A percentile compares a stretch with the other conserved stretches of the same genome.
Evolutionary conservation across 305 asterid species (phyloP).

Genomic region (Plantago lanceolata): DNA sequence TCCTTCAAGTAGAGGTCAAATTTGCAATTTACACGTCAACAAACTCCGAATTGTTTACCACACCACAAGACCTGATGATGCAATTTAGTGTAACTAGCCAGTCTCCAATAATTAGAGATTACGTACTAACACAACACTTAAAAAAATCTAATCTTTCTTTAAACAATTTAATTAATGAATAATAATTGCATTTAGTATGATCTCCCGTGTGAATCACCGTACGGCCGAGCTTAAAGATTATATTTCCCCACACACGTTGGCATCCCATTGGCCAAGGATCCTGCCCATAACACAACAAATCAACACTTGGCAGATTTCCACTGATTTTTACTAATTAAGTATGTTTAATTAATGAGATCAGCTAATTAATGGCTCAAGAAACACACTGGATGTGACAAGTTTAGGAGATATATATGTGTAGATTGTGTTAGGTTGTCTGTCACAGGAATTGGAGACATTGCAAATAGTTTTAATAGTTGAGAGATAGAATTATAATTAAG

Average conservation of each 20-base stretch:
- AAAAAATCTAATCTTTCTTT: neutral
- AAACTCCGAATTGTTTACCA: neutral
- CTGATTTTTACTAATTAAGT: constrained; percentile 21
- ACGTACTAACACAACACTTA: neutral
- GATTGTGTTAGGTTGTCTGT: constrained; percentile 32
- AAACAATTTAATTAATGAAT: neutral
- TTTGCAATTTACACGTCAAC: constrained; percentile 9
- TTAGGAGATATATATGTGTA: constrained; percentile 23
- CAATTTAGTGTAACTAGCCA: neutral
- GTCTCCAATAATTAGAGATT: constrained; percentile 11
- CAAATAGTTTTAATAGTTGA: neutral
- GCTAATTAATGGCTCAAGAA: constrained; percentile 25
- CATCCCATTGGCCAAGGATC: constrained; percentile 27
- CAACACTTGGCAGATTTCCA: constrained; percentile 39
- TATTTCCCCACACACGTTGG: constrained; percentile 29
- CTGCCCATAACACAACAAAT: constrained; percentile 11
- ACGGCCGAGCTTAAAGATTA: constrained; percentile 18
- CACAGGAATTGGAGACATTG: constrained; percentile 37
- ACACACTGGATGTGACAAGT: constrained; percentile 27
- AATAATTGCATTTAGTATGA: neutral
- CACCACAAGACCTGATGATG: constrained; percentile 1
- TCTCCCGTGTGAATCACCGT: constrained; percentile 24
- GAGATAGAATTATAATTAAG: too few relatives aligned
- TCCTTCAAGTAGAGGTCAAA: too few relatives aligned
- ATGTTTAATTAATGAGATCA: constrained; percentile 25